Evolutionary conservation across 2,329 filamentous ascomycete species (phyloP), one percentile per base, ranked within the genome.

Genomic region (Thelonectria rubi): DNA sequence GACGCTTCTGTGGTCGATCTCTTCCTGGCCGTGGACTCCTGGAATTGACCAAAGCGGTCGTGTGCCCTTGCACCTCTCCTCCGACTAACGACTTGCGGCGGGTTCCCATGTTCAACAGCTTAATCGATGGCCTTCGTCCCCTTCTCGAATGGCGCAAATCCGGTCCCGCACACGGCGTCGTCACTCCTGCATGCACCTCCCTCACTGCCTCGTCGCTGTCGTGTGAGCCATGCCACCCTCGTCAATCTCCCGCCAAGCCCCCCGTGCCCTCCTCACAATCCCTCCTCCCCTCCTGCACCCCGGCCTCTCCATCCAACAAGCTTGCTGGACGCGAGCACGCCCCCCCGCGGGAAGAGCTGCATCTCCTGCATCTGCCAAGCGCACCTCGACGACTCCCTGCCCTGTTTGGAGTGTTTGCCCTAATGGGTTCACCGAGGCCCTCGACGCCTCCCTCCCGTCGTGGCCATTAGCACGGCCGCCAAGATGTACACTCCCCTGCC

Each of bases 371-470:
- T 30, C 46, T 42, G 64, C 66, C 66, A 65, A 67, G 66, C 26
- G 42, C 49, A 7, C 24, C 24, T 48, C 21, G 49, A 49, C 34
- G 52, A 56, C 8, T 54, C 54, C 58, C 50, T 45, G 14, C 11
- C 63, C 51, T 43, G 42, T 45, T 30, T n/a, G n/a, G n/a, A n/a
- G n/a, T n/a, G n/a, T n/a, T 54, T 54, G 50, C 56, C 62, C 58
- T 42, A 60, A 66, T 65, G 64, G 18, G 58, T 63, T 66, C 47
- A 65, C 64, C 64, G 64, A 66, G 40, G 40, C 49, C 30, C 5
- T 39, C 37, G 18, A 46, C 24, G 32, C 34, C 39, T 32, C 43
- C 37, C 56, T 53, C 46, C 60, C 57, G 62, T 56, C 18, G 37
- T 47, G 1, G 24, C 47, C 42, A 40, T 42, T 6, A 20, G 8